Conservation (phyloP, 257 asterid genomes). For the Salvia hispanica region DNA sequence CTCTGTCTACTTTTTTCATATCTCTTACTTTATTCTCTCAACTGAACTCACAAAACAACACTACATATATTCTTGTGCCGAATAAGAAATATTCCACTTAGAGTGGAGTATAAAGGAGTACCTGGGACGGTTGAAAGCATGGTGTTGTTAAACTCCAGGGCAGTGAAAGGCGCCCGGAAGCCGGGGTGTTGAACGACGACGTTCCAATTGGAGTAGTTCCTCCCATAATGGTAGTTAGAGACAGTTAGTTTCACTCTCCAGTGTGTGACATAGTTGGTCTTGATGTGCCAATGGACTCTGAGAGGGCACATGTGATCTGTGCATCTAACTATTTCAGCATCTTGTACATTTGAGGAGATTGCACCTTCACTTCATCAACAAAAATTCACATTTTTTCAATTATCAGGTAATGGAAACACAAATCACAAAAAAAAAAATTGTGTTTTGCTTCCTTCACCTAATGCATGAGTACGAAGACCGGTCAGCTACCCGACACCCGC, state of each 20-base stretch:
- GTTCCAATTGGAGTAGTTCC: slow-evolving; percentile 66
- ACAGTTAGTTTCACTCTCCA: slow-evolving; percentile 73
- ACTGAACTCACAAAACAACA: too few species aligned
- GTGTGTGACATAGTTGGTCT: slow-evolving; percentile 48
- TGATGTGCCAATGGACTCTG: slow-evolving; percentile 74
- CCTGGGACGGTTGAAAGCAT: slow-evolving; percentile 55
- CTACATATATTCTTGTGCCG: too few species aligned
- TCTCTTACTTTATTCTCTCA: too few species aligned
- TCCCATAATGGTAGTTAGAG: slow-evolving; percentile 58
- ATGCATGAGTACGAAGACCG: slow-evolving; percentile 47
- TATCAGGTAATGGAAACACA: too few species aligned
- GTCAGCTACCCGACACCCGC: slow-evolving; percentile 59
- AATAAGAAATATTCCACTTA: too few species aligned
- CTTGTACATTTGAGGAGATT: slow-evolving; percentile 33
- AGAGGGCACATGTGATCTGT: slow-evolving; percentile 78
- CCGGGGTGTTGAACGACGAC: slow-evolving; percentile 69
- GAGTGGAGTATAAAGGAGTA: slow-evolving; percentile 7
- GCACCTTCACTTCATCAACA: slow-evolving; percentile 42
- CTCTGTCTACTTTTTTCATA: too few species aligned
- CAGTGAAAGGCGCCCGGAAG: slow-evolving; percentile 44
- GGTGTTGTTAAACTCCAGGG: slow-evolving; percentile 54
- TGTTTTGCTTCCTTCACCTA: slow-evolving; percentile 38
- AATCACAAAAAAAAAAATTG: too few species aligned
- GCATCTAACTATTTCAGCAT: slow-evolving; percentile 58
- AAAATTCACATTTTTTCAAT: too few species aligned